A percentile compares a stretch with the other conserved stretches of the same genome.
Conservation (phyloP, 192 early-diverging fungal genomes). For the Linnemannia schmuckeri region DNA sequence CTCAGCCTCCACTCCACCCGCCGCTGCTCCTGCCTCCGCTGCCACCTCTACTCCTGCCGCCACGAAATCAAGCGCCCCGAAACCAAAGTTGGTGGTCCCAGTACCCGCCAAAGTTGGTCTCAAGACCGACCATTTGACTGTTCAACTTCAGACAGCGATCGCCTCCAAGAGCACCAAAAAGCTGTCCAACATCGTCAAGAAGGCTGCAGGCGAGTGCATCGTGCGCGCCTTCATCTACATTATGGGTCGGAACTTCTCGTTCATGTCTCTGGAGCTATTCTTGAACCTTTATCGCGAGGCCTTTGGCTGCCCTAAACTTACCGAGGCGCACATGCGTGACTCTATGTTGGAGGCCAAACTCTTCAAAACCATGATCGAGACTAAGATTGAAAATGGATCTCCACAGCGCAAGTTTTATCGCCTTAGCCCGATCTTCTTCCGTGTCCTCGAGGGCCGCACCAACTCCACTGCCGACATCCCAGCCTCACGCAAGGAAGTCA, state of each 20-base stretch:
- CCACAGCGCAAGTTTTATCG: slow-evolving; percentile 3
- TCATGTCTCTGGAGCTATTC: slow-evolving; percentile 11
- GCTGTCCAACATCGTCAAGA: not conserved
- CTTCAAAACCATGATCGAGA: slow-evolving; percentile 7
- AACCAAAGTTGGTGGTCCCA: not conserved
- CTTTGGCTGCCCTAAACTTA: slow-evolving; percentile 7
- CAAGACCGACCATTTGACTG: not conserved
- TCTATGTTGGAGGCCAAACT: slow-evolving; percentile 2
- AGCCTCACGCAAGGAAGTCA: not conserved
- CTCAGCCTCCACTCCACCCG: not conserved
- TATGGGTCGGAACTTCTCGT: slow-evolving; percentile 8
- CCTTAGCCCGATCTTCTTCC: not conserved
- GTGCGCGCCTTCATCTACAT: slow-evolving; percentile 9
- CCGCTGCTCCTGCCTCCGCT: not conserved
- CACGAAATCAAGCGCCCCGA: not conserved
- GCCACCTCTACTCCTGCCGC: not conserved
- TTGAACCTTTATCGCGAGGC: not conserved
- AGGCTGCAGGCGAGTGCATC: slow-evolving; percentile 25
- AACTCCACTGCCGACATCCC: not conserved
- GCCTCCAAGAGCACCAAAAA: not conserved
- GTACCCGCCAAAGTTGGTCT: not conserved
- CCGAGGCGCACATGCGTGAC: not conserved
- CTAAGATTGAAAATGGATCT: not conserved
- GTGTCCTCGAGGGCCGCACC: not conserved
- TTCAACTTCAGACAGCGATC: not conserved